Evolutionary conservation across 768 basidiomycete genomes (phyloP).

Genomic region (Suillus fuscotomentosus): DNA sequence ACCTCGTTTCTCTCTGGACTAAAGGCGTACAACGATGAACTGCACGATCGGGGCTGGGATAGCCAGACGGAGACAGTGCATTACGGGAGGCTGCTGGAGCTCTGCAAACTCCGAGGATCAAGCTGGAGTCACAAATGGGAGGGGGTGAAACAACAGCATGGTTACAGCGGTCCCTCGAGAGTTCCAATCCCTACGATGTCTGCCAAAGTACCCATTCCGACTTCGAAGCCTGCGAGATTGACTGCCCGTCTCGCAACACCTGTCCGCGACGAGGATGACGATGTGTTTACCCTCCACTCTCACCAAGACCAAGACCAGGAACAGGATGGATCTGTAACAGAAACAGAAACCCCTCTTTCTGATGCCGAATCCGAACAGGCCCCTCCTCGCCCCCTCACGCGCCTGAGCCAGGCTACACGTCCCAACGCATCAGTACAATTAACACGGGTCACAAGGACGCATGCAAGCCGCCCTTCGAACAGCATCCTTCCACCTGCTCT

Average conservation of each 20-base stretch:
- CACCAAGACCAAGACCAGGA: constrained; percentile 35
- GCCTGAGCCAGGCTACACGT: constrained; percentile 7
- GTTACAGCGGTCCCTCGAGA: constrained; percentile 29
- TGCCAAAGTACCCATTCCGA: constrained; percentile 15
- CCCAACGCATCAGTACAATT: constrained; percentile 9
- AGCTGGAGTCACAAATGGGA: constrained; percentile 86
- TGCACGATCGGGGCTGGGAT: constrained; percentile 74
- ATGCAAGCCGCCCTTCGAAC: constrained; percentile 16
- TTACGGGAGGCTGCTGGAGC: constrained; percentile 79
- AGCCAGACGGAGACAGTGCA: constrained; percentile 74
- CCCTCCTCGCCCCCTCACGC: constrained; percentile 6
- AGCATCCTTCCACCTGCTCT: constrained; percentile 27
- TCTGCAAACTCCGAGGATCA: constrained; percentile 76
- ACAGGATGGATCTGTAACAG: constrained; percentile 19
- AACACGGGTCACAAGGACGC: constrained; percentile 10
- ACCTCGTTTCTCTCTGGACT: constrained; percentile 80
- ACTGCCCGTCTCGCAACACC: constrained; percentile 23
- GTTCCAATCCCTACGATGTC: constrained; percentile 15
- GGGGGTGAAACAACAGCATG: constrained; percentile 58
- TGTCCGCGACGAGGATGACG: constrained; percentile 37
- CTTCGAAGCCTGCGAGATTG: constrained; percentile 21
- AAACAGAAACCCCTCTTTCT: constrained; percentile 11
- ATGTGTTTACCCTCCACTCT: constrained; percentile 43
- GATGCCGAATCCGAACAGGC: constrained; percentile 12
- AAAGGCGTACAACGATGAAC: constrained; percentile 80